phyloP scores from a whole-genome alignment of 352 stramenopile species.

The Nothophytophthora sp. region DNA sequence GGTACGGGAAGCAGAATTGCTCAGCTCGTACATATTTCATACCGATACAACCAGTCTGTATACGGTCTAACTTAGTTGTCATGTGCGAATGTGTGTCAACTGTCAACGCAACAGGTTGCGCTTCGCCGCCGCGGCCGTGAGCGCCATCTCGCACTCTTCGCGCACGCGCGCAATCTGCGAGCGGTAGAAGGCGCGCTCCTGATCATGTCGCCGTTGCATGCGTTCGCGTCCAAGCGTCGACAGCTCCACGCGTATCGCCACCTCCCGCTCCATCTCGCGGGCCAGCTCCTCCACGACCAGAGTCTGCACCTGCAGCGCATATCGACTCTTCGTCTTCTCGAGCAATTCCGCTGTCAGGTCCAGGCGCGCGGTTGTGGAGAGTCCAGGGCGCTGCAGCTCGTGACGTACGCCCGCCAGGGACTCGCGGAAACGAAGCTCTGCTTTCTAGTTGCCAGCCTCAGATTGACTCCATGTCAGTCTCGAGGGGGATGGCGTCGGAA shows the following conservation, averaged over 20 bases:
- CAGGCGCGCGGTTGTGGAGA: constrained; percentile 34
- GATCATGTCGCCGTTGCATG: constrained; percentile 51
- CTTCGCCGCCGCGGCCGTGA: constrained; percentile 61
- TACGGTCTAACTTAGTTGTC: background rate
- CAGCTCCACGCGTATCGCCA: constrained; percentile 49
- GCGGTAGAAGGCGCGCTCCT: constrained; percentile 53
- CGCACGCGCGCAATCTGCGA: constrained; percentile 64
- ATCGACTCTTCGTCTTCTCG: constrained; percentile 63
- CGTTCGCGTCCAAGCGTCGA: constrained; percentile 42
- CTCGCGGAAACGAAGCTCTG: constrained; percentile 41
- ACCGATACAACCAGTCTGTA: no score
- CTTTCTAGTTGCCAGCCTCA: constrained; percentile 49
- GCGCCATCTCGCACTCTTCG: constrained; percentile 65
- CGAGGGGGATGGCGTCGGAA: no score
- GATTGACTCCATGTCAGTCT: no score
- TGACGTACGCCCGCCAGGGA: constrained; percentile 52
- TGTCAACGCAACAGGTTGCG: constrained; percentile 70
- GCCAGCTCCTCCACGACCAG: constrained; percentile 65
- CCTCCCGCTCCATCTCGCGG: constrained; percentile 61
- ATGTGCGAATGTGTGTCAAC: background rate
- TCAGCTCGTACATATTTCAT: no score
- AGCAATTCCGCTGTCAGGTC: constrained; percentile 55
- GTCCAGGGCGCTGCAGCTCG: constrained; percentile 47
- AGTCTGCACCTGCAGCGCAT: constrained; percentile 50
- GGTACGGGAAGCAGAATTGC: no score